Evolutionary conservation across 2,329 filamentous ascomycete species (phyloP), one percentile per base, ranked within the genome.

Genomic region (Cercospora nicotianae): DNA sequence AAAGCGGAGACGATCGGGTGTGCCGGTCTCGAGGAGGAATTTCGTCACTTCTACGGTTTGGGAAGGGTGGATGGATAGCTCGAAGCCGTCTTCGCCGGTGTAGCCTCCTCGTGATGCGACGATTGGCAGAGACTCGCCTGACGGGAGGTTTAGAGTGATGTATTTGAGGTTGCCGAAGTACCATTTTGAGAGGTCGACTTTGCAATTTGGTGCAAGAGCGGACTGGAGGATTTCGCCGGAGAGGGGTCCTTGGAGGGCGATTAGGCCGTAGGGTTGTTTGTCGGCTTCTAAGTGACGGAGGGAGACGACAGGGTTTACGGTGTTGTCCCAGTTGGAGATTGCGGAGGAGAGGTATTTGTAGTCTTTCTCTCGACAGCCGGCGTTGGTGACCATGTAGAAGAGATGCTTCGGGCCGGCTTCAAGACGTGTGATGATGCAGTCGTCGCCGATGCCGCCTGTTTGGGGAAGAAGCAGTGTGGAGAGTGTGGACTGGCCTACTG

Each of bases 41-140:
- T 93, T 85, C 5, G 91, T 90, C 48, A 94, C 85, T 20, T 83
- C 82, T 5, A 87, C 85, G 8, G 90, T 88, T 74, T 89, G 86
- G 26, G 85, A 84, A 0, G 87, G 85, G 0, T 90, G 88, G 75
- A 97, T 91, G 48, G 92, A 95, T 76, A 99, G 92, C 83, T 99
- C 95, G 81, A 99, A 99, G 51, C 95, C 95, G 79, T 99, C 95
- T 83, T 99, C 95, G 68, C 95, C 95, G 0, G 95, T 99, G 83
- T 99, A 99, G 4, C 95, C 95, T 58, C 91, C 95, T 69, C 95
- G 89, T 77, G 90, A 94, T 77, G 97, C 89, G 61, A 97, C 86
- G 59, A 95, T 77, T 72, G 84, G 80, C 69, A 84, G 75, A 69
- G 84, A 74, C 69, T 81, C 81, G 3, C 61, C 48, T 55, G 85